phyloP scores from a whole-genome alignment of 2,329 filamentous ascomycete genomes.

The Fusarium sp. region DNA sequence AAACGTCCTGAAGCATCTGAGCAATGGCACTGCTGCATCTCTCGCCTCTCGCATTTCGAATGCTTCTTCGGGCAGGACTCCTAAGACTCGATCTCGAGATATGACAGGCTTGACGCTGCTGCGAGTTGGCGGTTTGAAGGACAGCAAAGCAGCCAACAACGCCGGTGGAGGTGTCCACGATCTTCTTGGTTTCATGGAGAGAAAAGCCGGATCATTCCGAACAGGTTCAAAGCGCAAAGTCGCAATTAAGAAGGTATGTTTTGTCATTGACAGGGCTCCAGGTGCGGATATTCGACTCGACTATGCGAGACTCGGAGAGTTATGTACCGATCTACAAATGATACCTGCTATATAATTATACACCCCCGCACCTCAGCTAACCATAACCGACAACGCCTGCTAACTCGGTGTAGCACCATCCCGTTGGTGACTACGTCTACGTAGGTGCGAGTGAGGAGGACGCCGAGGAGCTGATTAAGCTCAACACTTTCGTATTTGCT shows the following conservation, averaged over 20 bases:
- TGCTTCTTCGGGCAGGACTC: slow-evolving; percentile 41
- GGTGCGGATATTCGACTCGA: slow-evolving; percentile 42
- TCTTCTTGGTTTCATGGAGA: slow-evolving; percentile 75
- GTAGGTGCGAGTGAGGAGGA: slow-evolving; percentile 74
- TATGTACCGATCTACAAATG: slow-evolving; percentile 33
- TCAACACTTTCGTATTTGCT: slow-evolving; percentile 77
- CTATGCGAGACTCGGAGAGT: slow-evolving; percentile 35
- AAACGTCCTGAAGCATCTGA: slow-evolving; percentile 57
- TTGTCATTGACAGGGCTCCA: slow-evolving; percentile 48
- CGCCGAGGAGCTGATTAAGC: slow-evolving; percentile 70
- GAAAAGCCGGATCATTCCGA: slow-evolving; percentile 70
- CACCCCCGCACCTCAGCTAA: slow-evolving; percentile 36
- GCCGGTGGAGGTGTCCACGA: slow-evolving; percentile 73
- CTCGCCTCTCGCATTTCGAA: slow-evolving; percentile 52
- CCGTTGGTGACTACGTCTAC: slow-evolving; percentile 75
- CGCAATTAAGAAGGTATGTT: slow-evolving; percentile 83
- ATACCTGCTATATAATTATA: slow-evolving; percentile 36
- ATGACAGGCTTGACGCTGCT: slow-evolving; percentile 50
- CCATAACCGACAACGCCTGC: slow-evolving; percentile 58
- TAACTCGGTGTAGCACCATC: slow-evolving; percentile 77
- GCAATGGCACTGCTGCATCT: slow-evolving; percentile 48
- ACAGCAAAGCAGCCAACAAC: slow-evolving; percentile 75
- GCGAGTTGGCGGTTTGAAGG: slow-evolving; percentile 70
- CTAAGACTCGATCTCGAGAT: slow-evolving; percentile 39
- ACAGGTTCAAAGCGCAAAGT: slow-evolving; percentile 62